Conservation (phyloP, 2,329 filamentous ascomycete species). For the Verticillium longisporum region DNA sequence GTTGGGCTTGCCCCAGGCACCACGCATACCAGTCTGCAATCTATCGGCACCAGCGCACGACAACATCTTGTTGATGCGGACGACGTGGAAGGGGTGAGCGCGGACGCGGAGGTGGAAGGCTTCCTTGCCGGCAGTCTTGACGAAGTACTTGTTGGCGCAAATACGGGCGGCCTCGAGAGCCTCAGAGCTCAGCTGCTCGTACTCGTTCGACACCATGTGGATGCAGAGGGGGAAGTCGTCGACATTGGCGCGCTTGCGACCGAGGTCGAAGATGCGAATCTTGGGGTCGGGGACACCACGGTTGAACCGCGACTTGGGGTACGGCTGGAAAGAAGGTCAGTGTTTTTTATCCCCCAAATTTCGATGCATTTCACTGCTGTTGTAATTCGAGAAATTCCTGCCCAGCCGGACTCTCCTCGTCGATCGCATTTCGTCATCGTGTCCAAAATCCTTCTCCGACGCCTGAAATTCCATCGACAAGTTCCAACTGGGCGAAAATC, state of each 20-base stretch:
- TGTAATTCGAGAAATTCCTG: not conserved
- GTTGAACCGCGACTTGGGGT: slow-evolving; percentile 99
- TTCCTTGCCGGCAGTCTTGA: slow-evolving; percentile 67
- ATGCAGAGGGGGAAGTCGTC: slow-evolving; percentile 99
- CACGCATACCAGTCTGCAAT: slow-evolving; percentile 99
- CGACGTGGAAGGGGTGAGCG: slow-evolving; percentile 98
- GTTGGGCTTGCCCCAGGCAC: slow-evolving; percentile 99
- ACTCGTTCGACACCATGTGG: slow-evolving; percentile 99
- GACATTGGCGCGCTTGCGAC: slow-evolving; percentile 96
- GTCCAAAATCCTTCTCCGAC: not conserved
- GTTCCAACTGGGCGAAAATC: not conserved
- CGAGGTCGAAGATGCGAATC: slow-evolving; percentile 97
- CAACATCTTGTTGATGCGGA: slow-evolving; percentile 99
- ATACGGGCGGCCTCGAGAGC: slow-evolving; percentile 99
- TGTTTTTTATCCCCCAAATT: not conserved
- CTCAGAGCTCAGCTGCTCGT: slow-evolving; percentile 99
- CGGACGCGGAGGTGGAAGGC: slow-evolving; percentile 70
- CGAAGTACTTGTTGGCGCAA: slow-evolving; percentile 98
- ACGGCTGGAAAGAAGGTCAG: slow-evolving; percentile 53
- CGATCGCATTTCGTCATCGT: not conserved
- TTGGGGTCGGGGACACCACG: slow-evolving; percentile 86
- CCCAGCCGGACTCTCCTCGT: not conserved
- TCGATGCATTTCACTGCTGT: not conserved
- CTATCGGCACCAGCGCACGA: slow-evolving; percentile 99
- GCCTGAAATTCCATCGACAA: not conserved